Evolutionary conservation across 495 filamentous ascomycete species (phyloP).

Genomic region (Neurospora cerealis): DNA sequence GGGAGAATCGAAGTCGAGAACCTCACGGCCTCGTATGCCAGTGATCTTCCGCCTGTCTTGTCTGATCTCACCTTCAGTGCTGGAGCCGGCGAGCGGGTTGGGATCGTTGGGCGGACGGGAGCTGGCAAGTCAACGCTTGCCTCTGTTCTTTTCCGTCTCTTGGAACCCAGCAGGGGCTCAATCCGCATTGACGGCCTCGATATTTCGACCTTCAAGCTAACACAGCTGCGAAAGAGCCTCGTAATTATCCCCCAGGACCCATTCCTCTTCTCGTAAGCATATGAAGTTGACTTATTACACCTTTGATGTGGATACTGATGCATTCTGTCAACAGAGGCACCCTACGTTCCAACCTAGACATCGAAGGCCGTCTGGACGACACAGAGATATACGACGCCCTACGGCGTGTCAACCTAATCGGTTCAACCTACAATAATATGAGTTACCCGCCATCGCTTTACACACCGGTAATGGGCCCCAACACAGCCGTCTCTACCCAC

Average conservation of each 20-base stretch:
- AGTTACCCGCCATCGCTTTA: not conserved
- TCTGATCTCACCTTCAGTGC: slow-evolving; percentile 33
- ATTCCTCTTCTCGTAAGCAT: slow-evolving; percentile 33
- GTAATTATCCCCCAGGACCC: slow-evolving; percentile 48
- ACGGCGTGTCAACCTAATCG: slow-evolving; percentile 12
- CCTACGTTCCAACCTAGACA: slow-evolving; percentile 41
- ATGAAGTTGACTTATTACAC: not conserved
- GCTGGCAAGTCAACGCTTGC: slow-evolving; percentile 35
- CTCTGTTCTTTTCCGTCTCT: slow-evolving; percentile 40
- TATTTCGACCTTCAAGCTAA: slow-evolving; percentile 35
- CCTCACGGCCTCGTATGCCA: slow-evolving; percentile 30
- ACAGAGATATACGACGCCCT: slow-evolving; percentile 17
- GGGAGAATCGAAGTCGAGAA: slow-evolving; percentile 31
- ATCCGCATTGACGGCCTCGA: slow-evolving; percentile 43
- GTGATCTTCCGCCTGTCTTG: slow-evolving; percentile 31
- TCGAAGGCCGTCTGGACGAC: slow-evolving; percentile 44
- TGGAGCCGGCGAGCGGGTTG: slow-evolving; percentile 31
- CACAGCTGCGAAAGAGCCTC: slow-evolving; percentile 37
- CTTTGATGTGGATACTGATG: not conserved
- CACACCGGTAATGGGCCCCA: not conserved
- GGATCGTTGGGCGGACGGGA: slow-evolving; percentile 43
- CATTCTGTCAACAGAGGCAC: slow-evolving; percentile 24
- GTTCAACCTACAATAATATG: not conserved
- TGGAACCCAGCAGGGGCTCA: slow-evolving; percentile 31
- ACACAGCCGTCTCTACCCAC: not conserved